Evolutionary conservation across 768 basidiomycete genomes (phyloP).

Genomic region (Boletus bicolor): DNA sequence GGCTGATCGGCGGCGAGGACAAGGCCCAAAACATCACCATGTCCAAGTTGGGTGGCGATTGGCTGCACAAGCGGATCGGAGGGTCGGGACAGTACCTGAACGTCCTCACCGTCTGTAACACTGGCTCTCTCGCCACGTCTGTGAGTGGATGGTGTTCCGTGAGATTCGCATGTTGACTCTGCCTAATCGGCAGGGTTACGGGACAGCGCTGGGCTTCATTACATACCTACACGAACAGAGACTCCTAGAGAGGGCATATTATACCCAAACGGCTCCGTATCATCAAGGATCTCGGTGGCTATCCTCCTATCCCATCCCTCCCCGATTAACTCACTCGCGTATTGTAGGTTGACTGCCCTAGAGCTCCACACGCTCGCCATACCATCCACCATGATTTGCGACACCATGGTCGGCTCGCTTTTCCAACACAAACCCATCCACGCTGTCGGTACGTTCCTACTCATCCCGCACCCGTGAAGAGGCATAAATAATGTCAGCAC

Average conservation of each 20-base stretch:
- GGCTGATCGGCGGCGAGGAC: constrained; percentile 80
- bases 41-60: constrained; percentile 81
- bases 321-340: neutral
- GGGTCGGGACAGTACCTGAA: constrained; percentile 54
- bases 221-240: constrained; percentile 80
- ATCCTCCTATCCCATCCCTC: neutral
- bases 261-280: constrained; percentile 92
- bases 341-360: constrained; percentile 74
- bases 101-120: constrained; percentile 94
- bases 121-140: constrained; percentile 93
- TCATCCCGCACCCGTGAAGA: neutral
- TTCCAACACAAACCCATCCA: constrained; percentile 86
- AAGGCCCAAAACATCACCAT: constrained; percentile 82
- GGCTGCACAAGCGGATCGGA: constrained; percentile 54
- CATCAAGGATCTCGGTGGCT: constrained; percentile 82
- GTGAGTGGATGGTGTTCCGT: constrained; percentile 36
- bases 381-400: constrained; percentile 91
- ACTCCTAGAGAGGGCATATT: constrained; percentile 80
- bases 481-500: neutral
- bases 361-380: constrained; percentile 84
- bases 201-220: constrained; percentile 91
- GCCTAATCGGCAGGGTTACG: constrained; percentile 72
- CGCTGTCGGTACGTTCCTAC: constrained; percentile 56
- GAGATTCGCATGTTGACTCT: neutral
- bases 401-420: constrained; percentile 95